A percentile compares a stretch with the other conserved stretches of the same genome.
These are phyloP conservation scores for Cardamine occulta DNA, from an alignment of 345 rosid genomes.

Conservation along the genomic window DNA sequence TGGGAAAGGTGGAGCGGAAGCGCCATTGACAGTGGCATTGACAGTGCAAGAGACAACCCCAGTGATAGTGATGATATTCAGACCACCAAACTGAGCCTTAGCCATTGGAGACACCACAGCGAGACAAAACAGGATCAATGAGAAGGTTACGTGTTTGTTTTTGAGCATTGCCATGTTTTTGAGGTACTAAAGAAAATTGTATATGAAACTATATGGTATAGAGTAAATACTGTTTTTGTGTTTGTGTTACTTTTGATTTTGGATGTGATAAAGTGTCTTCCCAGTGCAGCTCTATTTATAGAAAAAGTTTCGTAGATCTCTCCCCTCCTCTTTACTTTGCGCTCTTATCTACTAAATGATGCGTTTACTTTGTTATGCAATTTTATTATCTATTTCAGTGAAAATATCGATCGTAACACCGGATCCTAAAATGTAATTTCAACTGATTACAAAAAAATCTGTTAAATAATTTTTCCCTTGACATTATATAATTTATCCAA, in stretches of 20 bases:
- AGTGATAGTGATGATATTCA: slow-evolving; percentile 46
- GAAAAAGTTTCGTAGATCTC: slow-evolving; percentile 27
- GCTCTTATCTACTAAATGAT: not conserved
- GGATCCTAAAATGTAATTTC: not conserved
- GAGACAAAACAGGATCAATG: slow-evolving; percentile 32
- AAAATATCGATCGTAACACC: not conserved
- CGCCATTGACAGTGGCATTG: slow-evolving; percentile 47
- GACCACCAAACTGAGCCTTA: slow-evolving; percentile 53
- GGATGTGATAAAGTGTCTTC: slow-evolving; percentile 32
- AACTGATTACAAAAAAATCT: not conserved
- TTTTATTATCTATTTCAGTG: not conserved
- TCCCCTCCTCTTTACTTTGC: not conserved
- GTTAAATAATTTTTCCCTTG: not conserved
- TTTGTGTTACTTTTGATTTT: slow-evolving; percentile 21
- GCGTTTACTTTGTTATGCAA: not conserved
- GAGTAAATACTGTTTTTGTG: not conserved
- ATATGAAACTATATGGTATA: not conserved
- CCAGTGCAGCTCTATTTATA: slow-evolving; percentile 42
- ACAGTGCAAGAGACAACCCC: slow-evolving; percentile 53
- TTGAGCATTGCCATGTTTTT: slow-evolving; percentile 34
- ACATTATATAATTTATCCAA: not conserved
- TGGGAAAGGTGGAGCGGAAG: not conserved
- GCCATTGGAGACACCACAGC: slow-evolving; percentile 43
- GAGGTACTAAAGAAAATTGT: not conserved
- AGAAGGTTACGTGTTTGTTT: slow-evolving; percentile 33